These are phyloP conservation scores for Trifolium dubium DNA, from an alignment of 306 rosid species.

Conservation along the genomic window DNA sequence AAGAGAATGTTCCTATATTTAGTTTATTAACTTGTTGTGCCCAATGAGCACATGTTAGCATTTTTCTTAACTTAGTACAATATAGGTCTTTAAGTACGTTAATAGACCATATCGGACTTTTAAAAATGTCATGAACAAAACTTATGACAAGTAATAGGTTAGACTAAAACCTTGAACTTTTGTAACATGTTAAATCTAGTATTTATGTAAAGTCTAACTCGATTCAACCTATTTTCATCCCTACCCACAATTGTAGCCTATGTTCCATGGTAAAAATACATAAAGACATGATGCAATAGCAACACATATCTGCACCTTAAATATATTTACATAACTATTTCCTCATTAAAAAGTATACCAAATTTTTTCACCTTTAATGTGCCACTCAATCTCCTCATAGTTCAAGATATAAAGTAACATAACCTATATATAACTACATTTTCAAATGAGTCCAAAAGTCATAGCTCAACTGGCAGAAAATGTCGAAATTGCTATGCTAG, in stretches of 20 bases:
- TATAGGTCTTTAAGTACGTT: too few species aligned
- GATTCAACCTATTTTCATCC: not conserved
- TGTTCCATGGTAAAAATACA: not conserved
- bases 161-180: not conserved
- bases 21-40: too few species aligned
- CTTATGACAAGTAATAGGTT: not conserved
- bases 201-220: not conserved
- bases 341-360: conserved; percentile 19
- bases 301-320: conserved; percentile 2
- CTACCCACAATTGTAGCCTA: not conserved
- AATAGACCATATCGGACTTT: not conserved
- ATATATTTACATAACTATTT: not conserved
- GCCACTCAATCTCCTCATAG: not conserved
- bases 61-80: too few species aligned
- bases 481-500: too few species aligned
- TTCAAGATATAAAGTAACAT: not conserved
- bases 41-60: too few species aligned
- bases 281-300: not conserved
- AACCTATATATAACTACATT: conserved; percentile 11
- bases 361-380: conserved; percentile 24
- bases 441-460: not conserved
- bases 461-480: too few species aligned
- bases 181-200: not conserved
- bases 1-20: too few species aligned
- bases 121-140: not conserved